Evolutionary conservation across 2,329 filamentous ascomycete species (phyloP), one percentile per base, ranked within the genome.

Genomic region (Xylaria sp.): DNA sequence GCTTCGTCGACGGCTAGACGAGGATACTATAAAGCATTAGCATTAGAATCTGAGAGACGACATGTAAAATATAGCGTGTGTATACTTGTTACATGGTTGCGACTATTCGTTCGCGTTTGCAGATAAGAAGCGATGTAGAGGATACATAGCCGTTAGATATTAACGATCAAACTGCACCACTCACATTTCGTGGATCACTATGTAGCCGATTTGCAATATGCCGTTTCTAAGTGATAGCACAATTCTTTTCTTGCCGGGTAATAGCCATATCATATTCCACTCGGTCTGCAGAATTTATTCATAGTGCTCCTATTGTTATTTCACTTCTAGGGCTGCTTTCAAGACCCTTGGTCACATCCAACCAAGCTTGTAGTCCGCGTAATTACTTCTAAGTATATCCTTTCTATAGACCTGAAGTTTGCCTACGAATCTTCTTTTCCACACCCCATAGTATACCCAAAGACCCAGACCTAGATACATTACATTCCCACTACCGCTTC

Each of bases 1-100:
- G 95, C 65, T 89, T 77, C 81, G 84, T 63, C 73, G 74, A 23
- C 80, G 80, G 15, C 72, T 88, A 54, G 77, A 79, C 6, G 70
- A 71, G 56, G 68, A 68, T 28, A 46, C 46, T 6, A 44, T 49
- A 15, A 59, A 59, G 23, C 68, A 49, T 58, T 23, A 60, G 15
- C 26, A 51, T n/a, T 60, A 58, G 54, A 26, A 13, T 11, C 26
- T 36, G 4, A 36, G 3, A 15, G 26, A 10, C 20, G 44, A 15
- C 11, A 26, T 33, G 59, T 51, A 15, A 54, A 23, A 59, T 26
- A 13, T 40, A 36, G 44, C 49, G 44, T 42, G n/a, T 48, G 36
- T 65, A n/a, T 51, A 15, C 23, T 48, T 63, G 64, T 59, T 38
- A 59, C 20, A 23, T 56, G 28, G 23, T 31, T 54, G 56, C 15